Base-by-base conservation (phyloP, 495 filamentous ascomycete species). In the Tuber umbilicatum region DNA sequence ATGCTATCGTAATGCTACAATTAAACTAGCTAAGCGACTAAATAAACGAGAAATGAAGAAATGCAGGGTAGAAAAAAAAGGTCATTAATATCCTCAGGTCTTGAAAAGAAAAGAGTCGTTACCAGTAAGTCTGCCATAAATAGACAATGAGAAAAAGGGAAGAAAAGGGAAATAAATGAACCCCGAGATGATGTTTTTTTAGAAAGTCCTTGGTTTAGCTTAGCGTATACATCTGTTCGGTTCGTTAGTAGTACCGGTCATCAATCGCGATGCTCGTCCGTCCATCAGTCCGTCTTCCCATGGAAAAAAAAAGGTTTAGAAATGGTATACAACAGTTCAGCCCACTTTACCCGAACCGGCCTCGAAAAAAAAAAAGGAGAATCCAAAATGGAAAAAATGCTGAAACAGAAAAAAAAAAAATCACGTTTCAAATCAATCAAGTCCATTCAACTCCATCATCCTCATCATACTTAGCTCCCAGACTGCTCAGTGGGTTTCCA, bases 361-460 rank as follows among this genome's bases (percentile, higher is more conserved):
- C 27, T 64, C 55, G 5, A 35, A 71, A 35, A 71, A 70, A 74
- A 17, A 45, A 74, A 69, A 68, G 16, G n/a, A 23, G 47, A 68
- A 31, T 73, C 55, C 47, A 73, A 70, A 31, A 64, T 17, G 2
- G 70, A 27, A 68, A 64, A 40, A 41, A 74, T 69, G 45, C 45
- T 0, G 45, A 55, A n/a, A 77, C 39, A 45, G 19, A 71, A 70
- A 50, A 27, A 68, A n/a, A 9, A 50, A 6, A 55, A 64, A 45
- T 38, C 60, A 10, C n/a, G 10, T 60, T 45, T 50, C 37, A 38
- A 43, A 38, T 50, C 47, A 40, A 45, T 75, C 39, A 78, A 64
- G 69, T 78, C 77, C 77, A 78, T 35, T 60, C 35, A 27, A 76
- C 70, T 12, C 76, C 76, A 38, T 75, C 76, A 38, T 75, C 68